These are phyloP conservation scores for Ganoderma multipileum DNA, from an alignment of 1,284 basidiomycete genomes.

Conservation along the genomic window DNA sequence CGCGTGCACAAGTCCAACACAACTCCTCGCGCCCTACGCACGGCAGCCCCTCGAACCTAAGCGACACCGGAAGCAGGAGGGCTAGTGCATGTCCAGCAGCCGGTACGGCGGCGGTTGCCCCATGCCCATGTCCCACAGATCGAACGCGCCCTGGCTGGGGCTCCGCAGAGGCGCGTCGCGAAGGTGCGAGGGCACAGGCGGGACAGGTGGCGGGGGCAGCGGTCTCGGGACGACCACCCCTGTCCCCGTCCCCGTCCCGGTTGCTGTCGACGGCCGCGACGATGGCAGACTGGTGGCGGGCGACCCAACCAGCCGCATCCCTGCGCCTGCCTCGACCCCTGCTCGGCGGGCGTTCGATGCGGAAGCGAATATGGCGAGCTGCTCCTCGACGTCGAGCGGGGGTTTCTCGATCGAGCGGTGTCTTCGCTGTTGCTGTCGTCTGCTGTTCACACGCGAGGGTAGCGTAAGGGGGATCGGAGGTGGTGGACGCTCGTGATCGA, in stretches of 20 bases:
- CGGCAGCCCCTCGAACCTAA: no score
- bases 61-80: not conserved
- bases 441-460: not conserved
- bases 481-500: not conserved
- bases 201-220: not conserved
- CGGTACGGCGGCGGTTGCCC: conserved; percentile 26
- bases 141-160: not conserved
- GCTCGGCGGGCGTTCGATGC: not conserved
- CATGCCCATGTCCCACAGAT: conserved; percentile 8
- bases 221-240: not conserved
- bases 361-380: not conserved
- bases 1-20: no score
- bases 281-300: conserved; percentile 20
- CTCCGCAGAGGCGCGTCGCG: not conserved
- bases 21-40: not conserved
- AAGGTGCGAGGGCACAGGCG: not conserved
- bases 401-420: conserved; percentile 19
- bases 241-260: not conserved
- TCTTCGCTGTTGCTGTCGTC: not conserved
- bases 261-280: conserved; percentile 8
- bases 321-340: not conserved
- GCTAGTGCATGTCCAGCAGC: conserved; percentile 19
- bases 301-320: conserved; percentile 12
- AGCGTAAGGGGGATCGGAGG: not conserved
- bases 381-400: conserved; percentile 2